Conservation (phyloP, 768 basidiomycete species). For the Macrolepiota albuminosa region DNA sequence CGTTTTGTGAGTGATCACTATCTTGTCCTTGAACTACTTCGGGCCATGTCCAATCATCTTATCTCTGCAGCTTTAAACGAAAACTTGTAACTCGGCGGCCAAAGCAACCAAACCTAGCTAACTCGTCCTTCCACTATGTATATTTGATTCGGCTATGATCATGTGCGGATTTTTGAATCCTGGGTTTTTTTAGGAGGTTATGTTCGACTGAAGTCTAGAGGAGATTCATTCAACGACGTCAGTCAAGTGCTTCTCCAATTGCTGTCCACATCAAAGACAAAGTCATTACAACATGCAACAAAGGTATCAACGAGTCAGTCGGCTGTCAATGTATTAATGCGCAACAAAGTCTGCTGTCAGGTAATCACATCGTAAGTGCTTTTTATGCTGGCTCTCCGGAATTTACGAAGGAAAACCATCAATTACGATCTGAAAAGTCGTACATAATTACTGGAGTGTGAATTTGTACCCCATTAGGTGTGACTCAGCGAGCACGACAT, state of each 20-base stretch:
- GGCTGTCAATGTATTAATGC: constrained; percentile 4
- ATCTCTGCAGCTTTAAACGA: constrained; percentile 9
- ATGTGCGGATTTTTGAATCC: constrained; percentile 15
- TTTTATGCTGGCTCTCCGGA: constrained; percentile 19
- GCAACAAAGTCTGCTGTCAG: constrained; percentile 9
- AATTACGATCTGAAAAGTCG: constrained; percentile 15
- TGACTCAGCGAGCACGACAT: constrained; percentile 15
- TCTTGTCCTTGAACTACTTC: constrained; percentile 5
- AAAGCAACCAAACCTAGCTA: constrained; percentile 7
- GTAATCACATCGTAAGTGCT: neutral
- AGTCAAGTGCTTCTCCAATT: too few relatives aligned
- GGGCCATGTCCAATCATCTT: constrained; percentile 12
- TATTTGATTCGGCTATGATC: constrained; percentile 14
- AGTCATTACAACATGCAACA: constrained; percentile 17
- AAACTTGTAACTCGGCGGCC: constrained; percentile 9
- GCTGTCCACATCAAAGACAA: neutral
- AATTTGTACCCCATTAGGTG: constrained; percentile 19
- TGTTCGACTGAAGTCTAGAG: constrained; percentile 11
- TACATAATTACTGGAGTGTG: constrained; percentile 16
- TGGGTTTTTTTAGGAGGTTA: constrained; percentile 19
- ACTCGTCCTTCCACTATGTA: constrained; percentile 4
- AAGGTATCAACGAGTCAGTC: constrained; percentile 20
- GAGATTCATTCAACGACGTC: neutral
- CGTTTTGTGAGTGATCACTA: neutral
- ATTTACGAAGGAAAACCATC: constrained; percentile 1